Conservation (phyloP, 1,284 basidiomycete species). For the Veloboletus limbatus region DNA sequence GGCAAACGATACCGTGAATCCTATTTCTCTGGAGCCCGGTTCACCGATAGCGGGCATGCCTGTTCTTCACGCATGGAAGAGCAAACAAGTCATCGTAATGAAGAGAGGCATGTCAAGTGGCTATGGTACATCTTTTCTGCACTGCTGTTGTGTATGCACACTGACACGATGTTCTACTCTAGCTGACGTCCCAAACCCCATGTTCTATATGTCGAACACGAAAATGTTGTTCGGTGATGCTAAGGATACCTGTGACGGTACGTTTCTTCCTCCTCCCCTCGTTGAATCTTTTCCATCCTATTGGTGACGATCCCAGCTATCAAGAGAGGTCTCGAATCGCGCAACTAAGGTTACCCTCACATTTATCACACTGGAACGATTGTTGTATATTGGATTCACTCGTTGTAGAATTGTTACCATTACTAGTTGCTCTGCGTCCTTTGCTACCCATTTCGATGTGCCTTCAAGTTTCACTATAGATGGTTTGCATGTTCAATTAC, state of each 20-base stretch:
- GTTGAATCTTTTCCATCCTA: slow-evolving; percentile 10
- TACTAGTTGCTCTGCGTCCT: not conserved
- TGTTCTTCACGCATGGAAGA: slow-evolving; percentile 86
- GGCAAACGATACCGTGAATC: slow-evolving; percentile 89
- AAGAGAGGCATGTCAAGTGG: slow-evolving; percentile 84
- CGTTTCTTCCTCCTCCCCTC: slow-evolving; percentile 19
- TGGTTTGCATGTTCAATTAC: slow-evolving; percentile 7
- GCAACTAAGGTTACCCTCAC: slow-evolving; percentile 19
- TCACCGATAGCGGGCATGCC: slow-evolving; percentile 88
- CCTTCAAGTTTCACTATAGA: not conserved
- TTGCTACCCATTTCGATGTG: not conserved
- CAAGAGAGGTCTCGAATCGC: slow-evolving; percentile 52
- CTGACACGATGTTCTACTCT: slow-evolving; percentile 9
- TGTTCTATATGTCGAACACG: slow-evolving; percentile 86
- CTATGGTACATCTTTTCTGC: slow-evolving; percentile 52
- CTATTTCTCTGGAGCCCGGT: slow-evolving; percentile 82
- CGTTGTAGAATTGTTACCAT: slow-evolving; percentile 15
- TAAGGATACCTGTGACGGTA: slow-evolving; percentile 81
- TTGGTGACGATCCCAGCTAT: slow-evolving; percentile 40
- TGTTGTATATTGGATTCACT: slow-evolving; percentile 18
- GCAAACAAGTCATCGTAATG: slow-evolving; percentile 87
- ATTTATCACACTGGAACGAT: slow-evolving; percentile 5
- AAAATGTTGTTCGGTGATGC: slow-evolving; percentile 90
- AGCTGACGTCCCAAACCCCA: slow-evolving; percentile 86
- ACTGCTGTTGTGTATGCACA: slow-evolving; percentile 4